Evolutionary conservation across 2,329 filamentous ascomycete genomes (phyloP), one percentile per base, ranked within the genome.

Genomic region (Ambrosiella xylebori): DNA sequence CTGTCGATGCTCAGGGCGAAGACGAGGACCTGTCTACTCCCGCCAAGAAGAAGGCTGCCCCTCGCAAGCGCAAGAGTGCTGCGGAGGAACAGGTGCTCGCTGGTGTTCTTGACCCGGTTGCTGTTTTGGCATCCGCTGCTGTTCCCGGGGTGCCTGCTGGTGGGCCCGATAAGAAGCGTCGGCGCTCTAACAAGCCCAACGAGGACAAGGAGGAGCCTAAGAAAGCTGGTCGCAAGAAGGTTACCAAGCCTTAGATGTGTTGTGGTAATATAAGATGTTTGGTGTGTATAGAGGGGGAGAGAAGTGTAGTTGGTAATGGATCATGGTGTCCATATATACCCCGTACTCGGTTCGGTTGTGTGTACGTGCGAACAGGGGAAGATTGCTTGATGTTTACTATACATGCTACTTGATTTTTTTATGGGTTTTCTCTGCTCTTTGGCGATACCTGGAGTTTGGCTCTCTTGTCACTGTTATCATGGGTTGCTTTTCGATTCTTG

Each of bases 121-220:
- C 65, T 37, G 66, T 67, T 57, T 73, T 64, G 63, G 70, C 65
- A 69, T 72, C 68, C 15, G 63, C 66, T 56, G 72, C 73, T 67
- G 64, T 65, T 37, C 66, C 69, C 47, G 44, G 44, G 8, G 68
- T 70, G 35, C 65, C 68, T 44, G 67, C 70, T 37, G 68, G 71
- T 37, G 73, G 76, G 35, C 78, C 79, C 37, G 79, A 79, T 63
- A 80, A 80, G 74, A 84, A 83, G 77, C 77, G 81, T 69, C 71
- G 80, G 60, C 71, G 72, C 8, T 78, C 76, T 3, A 70, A 68
- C 64, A 82, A 82, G 73, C 75, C 71, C 45, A 70, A 70, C 36
- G 77, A 79, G 60, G 70, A 75, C 59, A 69, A 70, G 63, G 78
- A 80, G 66, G 78, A 82, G 66, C 75, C 76, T 62, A 79, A 79